Percentiles rank a stretch among this genome's conserved stretches.
phyloP scores from a whole-genome alignment of 2,329 filamentous ascomycete species.

The Pyrenophora teres region DNA sequence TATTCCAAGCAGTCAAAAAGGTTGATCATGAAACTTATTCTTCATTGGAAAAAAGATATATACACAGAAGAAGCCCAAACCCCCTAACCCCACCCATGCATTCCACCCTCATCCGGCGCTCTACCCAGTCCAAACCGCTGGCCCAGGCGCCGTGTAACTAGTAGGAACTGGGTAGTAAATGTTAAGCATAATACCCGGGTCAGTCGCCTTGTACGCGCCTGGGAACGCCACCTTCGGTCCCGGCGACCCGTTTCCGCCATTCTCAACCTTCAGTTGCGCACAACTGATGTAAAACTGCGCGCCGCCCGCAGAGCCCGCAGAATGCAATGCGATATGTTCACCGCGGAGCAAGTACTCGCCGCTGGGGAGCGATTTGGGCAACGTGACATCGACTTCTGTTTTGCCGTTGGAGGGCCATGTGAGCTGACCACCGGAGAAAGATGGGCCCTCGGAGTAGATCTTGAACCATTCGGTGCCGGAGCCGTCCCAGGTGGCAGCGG shows the following conservation, averaged over 20 bases:
- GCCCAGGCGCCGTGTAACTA: conserved; percentile 27
- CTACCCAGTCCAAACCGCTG: conserved; percentile 26
- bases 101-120: neutral
- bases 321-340: conserved; percentile 55
- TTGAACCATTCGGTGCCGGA: conserved; percentile 47
- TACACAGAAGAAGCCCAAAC: too few species aligned
- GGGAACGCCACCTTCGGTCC: conserved; percentile 48
- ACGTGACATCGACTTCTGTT: conserved; percentile 37
- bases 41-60: too few species aligned
- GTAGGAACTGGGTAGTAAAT: conserved; percentile 34
- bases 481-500: conserved; percentile 38
- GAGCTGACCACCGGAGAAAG: conserved; percentile 24
- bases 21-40: too few species aligned
- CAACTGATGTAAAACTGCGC: conserved; percentile 54
- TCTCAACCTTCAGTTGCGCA: conserved; percentile 51
- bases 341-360: conserved; percentile 55
- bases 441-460: conserved; percentile 36
- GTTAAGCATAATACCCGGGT: conserved; percentile 35
- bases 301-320: conserved; percentile 38
- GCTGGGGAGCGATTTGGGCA: conserved; percentile 48
- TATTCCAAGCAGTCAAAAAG: too few species aligned
- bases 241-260: conserved; percentile 44
- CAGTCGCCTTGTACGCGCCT: conserved; percentile 38
- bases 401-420: conserved; percentile 32
- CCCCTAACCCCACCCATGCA: too few species aligned